A percentile compares a stretch with the other conserved stretches of the same genome.
phyloP scores from a whole-genome alignment of 352 stramenopile species.

The Globisporangium parvum region DNA sequence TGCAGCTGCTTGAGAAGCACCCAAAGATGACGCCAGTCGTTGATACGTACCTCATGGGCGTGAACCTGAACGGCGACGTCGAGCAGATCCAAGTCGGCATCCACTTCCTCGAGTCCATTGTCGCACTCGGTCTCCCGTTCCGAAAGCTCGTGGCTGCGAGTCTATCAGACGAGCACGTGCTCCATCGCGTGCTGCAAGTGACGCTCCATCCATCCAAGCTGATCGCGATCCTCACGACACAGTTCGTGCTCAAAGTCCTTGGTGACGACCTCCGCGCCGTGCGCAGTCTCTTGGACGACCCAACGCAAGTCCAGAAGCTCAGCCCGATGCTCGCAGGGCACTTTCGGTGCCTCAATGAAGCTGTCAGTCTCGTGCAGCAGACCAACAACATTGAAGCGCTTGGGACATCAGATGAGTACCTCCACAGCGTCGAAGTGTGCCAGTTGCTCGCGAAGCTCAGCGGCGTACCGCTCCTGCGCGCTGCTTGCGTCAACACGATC shows the following conservation, averaged over 20 bases:
- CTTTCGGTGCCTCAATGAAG: conserved; percentile 53
- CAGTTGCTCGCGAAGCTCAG: conserved; percentile 59
- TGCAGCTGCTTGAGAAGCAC: conserved; percentile 42
- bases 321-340: conserved; percentile 45
- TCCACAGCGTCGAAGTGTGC: conserved; percentile 53
- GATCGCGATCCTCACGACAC: conserved; percentile 36
- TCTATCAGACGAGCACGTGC: conserved; percentile 47
- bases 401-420: conserved; percentile 53
- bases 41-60: conserved; percentile 45
- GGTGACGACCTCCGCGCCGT: conserved; percentile 52
- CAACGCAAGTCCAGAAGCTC: conserved; percentile 28
- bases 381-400: conserved; percentile 36
- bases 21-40: conserved; percentile 38
- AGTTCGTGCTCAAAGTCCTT: conserved; percentile 57
- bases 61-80: conserved; percentile 63
- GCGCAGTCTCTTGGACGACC: conserved; percentile 37
- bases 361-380: conserved; percentile 30
- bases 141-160: conserved; percentile 48
- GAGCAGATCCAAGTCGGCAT: conserved; percentile 53
- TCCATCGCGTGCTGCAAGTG: conserved; percentile 64
- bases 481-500: conserved; percentile 46
- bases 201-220: conserved; percentile 65
- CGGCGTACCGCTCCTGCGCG: conserved; percentile 35
- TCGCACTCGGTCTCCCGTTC: conserved; percentile 51
- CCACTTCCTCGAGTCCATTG: conserved; percentile 54